Percentiles rank a stretch among this genome's conserved stretches.
These are phyloP conservation scores for Cryoendolithus antarcticus DNA, from an alignment of 2,329 filamentous ascomycete genomes.

Conservation along the genomic window DNA sequence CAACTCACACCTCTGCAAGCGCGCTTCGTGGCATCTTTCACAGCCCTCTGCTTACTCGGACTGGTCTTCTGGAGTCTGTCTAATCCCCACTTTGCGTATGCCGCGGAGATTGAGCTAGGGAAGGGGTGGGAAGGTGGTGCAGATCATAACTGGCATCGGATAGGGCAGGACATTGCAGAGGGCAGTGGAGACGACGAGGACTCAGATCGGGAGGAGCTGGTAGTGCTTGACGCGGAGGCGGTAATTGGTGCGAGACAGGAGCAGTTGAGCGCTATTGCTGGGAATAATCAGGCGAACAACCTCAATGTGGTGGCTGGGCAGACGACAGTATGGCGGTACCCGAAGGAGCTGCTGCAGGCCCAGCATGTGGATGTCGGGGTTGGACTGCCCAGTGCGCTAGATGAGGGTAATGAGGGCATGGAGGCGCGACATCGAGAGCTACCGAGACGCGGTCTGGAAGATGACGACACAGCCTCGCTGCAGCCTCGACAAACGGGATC, in stretches of 20 bases:
- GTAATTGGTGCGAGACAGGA: constrained; percentile 28
- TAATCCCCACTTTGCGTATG: constrained; percentile 49
- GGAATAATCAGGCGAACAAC: constrained; percentile 52
- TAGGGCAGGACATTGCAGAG: constrained; percentile 25
- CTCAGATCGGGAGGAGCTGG: constrained; percentile 15
- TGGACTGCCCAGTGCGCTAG: constrained; percentile 18
- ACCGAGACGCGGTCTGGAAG: constrained; percentile 12
- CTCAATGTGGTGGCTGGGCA: constrained; percentile 51
- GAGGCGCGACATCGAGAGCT: constrained; percentile 12
- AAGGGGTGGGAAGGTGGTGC: constrained; percentile 17
- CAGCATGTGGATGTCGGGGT: constrained; percentile 20
- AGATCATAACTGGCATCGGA: constrained; percentile 36
- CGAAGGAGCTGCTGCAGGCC: constrained; percentile 41
- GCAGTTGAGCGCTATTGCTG: constrained; percentile 11
- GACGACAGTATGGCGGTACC: constrained; percentile 53
- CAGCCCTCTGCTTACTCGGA: constrained; percentile 47
- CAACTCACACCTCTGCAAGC: constrained; percentile 58
- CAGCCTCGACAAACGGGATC: constrained; percentile 11
- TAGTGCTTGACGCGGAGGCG: background rate
- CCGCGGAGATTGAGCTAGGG: constrained; percentile 38
- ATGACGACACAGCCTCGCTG: constrained; percentile 3
- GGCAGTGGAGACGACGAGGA: constrained; percentile 20
- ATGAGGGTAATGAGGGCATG: constrained; percentile 4
- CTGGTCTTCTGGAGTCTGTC: constrained; percentile 50
- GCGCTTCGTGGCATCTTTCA: constrained; percentile 55